These are phyloP conservation scores for Suhomyces emberorum DNA, from an alignment of 805 yeast genomes.

Conservation along the genomic window DNA sequence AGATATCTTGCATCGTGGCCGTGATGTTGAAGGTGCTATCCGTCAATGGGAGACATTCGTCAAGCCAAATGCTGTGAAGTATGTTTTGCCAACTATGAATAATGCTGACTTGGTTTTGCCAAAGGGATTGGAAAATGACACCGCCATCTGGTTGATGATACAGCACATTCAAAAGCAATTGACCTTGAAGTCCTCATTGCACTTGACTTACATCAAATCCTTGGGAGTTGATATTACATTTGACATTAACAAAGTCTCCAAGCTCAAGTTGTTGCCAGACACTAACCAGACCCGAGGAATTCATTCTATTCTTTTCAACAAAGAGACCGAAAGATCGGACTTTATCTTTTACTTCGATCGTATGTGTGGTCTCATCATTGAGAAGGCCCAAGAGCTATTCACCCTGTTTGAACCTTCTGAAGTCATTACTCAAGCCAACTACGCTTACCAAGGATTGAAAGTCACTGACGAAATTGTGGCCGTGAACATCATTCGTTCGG, in stretches of 20 bases:
- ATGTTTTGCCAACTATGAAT: constrained; percentile 71
- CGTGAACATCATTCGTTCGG: constrained; percentile 81
- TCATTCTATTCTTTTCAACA: constrained; percentile 63
- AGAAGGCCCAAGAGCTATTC: constrained; percentile 62
- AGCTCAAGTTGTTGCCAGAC: constrained; percentile 38
- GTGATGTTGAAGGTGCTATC: constrained; percentile 79
- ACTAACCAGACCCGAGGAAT: constrained; percentile 72
- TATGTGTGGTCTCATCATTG: constrained; percentile 67
- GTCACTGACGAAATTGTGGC: constrained; percentile 57
- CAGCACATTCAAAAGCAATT: constrained; percentile 76
- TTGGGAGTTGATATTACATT: constrained; percentile 48
- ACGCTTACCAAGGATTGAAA: constrained; percentile 37
- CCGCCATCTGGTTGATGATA: constrained; percentile 78
- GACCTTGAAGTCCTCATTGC: constrained; percentile 59
- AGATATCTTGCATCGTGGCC: constrained; percentile 81
- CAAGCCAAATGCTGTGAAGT: constrained; percentile 83
- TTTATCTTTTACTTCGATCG: constrained; percentile 86
- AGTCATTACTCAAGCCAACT: constrained; percentile 25
- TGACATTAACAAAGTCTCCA: constrained; percentile 22
- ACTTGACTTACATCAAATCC: constrained; percentile 57
- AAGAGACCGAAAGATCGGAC: constrained; percentile 59
- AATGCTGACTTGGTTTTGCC: constrained; percentile 90
- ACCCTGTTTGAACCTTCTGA: constrained; percentile 29
- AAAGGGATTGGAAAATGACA: constrained; percentile 75
- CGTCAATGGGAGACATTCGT: constrained; percentile 89